These are phyloP conservation scores for Tylopilus sp. DNA, from an alignment of 768 basidiomycete species.

Conservation along the genomic window DNA sequence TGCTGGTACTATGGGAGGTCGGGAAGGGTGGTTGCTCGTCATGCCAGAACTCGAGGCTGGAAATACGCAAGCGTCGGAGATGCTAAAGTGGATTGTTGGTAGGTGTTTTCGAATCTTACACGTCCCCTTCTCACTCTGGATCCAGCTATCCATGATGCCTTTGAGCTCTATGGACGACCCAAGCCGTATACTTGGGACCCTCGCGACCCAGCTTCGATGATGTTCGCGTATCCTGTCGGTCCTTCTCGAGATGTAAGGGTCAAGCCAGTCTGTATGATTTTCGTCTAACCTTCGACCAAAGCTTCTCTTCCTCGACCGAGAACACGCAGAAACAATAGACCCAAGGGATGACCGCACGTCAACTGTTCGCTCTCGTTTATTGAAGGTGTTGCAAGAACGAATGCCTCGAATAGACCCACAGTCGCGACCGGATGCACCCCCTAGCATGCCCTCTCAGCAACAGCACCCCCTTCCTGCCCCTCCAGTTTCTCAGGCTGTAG, in stretches of 20 bases:
- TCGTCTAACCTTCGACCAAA: slow-evolving; percentile 32
- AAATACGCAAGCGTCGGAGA: slow-evolving; percentile 66
- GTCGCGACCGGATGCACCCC: slow-evolving; percentile 6
- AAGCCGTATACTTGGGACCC: slow-evolving; percentile 87
- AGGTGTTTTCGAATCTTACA: slow-evolving; percentile 24
- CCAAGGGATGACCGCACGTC: slow-evolving; percentile 78
- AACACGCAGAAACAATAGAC: slow-evolving; percentile 73
- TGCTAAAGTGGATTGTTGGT: slow-evolving; percentile 92
- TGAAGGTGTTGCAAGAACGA: slow-evolving; percentile 59
- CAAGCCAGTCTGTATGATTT: not conserved
- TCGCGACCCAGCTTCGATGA: slow-evolving; percentile 72
- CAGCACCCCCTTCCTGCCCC: slow-evolving; percentile 28
- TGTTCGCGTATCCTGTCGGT: slow-evolving; percentile 94
- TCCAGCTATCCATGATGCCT: slow-evolving; percentile 79
- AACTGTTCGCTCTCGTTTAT: slow-evolving; percentile 56
- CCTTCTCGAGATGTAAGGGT: slow-evolving; percentile 72
- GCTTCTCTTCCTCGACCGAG: slow-evolving; percentile 86
- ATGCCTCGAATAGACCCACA: slow-evolving; percentile 45
- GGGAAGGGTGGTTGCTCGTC: slow-evolving; percentile 83
- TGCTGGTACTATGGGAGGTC: slow-evolving; percentile 57
- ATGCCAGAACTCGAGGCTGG: slow-evolving; percentile 83
- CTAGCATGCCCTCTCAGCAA: slow-evolving; percentile 17
- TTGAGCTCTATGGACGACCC: slow-evolving; percentile 86
- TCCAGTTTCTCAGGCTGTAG: slow-evolving; percentile 10
- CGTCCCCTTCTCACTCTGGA: slow-evolving; percentile 10